Evolutionary conservation across 805 yeast genomes (phyloP).

Genomic region (Hanseniaspora opuntiae): DNA sequence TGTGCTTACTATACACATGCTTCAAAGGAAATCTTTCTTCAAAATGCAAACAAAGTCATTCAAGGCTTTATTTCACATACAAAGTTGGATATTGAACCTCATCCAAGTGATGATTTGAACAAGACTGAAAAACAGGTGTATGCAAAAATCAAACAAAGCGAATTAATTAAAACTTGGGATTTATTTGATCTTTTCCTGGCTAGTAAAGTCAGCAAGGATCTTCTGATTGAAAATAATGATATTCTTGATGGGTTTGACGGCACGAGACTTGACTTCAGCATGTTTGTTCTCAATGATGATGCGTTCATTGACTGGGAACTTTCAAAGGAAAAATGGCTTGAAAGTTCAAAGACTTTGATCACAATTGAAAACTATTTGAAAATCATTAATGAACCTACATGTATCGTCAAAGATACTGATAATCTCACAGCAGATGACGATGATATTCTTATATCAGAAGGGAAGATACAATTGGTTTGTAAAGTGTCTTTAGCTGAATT

Average conservation of each 20-base stretch:
- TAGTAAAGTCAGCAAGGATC: background rate
- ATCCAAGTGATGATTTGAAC: background rate
- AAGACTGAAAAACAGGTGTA: background rate
- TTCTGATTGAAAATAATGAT: background rate
- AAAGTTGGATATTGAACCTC: background rate
- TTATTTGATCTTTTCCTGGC: background rate
- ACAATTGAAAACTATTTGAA: conserved; percentile 1
- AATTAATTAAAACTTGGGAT: background rate
- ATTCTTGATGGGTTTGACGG: background rate
- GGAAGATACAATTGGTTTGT: conserved; percentile 52
- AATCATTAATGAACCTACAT: background rate
- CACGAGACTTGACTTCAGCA: background rate
- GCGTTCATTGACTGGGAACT: background rate
- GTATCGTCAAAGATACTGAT: conserved; percentile 12
- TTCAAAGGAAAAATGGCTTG: background rate
- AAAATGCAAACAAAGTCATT: background rate
- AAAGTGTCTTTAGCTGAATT: conserved; percentile 47
- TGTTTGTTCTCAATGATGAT: background rate
- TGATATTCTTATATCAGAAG: conserved; percentile 56
- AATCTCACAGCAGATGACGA: conserved; percentile 29
- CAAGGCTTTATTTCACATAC: conserved; percentile 6
- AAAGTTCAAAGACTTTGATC: background rate
- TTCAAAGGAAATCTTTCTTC: background rate
- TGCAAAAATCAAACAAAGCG: background rate
- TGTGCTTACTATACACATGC: background rate